These are phyloP conservation scores for Alternaria infectoria DNA, from an alignment of 2,329 filamentous ascomycete genomes.

Conservation along the genomic window DNA sequence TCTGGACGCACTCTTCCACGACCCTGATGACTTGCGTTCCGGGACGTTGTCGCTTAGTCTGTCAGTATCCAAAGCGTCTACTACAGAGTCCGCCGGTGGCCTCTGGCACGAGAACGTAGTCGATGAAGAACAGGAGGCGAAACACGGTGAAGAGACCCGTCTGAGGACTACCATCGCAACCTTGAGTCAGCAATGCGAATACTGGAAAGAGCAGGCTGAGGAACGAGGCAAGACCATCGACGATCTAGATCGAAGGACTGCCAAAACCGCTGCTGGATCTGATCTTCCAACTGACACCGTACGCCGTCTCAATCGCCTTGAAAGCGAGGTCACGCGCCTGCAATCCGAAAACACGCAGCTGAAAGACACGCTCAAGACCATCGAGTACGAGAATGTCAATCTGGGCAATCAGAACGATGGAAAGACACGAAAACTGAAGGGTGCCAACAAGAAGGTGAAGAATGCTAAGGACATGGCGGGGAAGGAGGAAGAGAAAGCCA, in stretches of 20 bases:
- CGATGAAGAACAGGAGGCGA: background rate
- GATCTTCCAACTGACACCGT: slow-evolving; percentile 7
- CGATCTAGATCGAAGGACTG: slow-evolving; percentile 4
- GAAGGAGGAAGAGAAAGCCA: slow-evolving; percentile 25
- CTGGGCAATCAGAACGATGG: slow-evolving; percentile 13
- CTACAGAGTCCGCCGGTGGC: background rate
- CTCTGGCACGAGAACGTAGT: background rate
- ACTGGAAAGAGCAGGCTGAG: slow-evolving; percentile 6
- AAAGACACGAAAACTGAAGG: slow-evolving; percentile 21
- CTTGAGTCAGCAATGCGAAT: slow-evolving; percentile 7
- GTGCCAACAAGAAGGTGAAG: slow-evolving; percentile 23
- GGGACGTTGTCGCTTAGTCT: background rate
- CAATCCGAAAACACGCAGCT: slow-evolving; percentile 12
- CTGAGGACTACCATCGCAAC: background rate
- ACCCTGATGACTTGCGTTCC: background rate
- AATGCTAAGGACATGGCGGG: slow-evolving; percentile 21
- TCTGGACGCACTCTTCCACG: slow-evolving; percentile 11
- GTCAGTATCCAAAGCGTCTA: background rate
- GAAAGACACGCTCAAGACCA: slow-evolving; percentile 9
- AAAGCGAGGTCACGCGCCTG: slow-evolving; percentile 16
- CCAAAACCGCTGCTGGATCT: background rate
- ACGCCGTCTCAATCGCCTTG: slow-evolving; percentile 14
- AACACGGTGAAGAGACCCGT: background rate
- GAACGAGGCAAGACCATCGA: background rate
- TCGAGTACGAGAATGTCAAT: slow-evolving; percentile 11